Percentiles rank a stretch among this genome's conserved stretches.
Conservation (phyloP, 495 filamentous ascomycete species). For the Antarctomyces pellizariae region DNA sequence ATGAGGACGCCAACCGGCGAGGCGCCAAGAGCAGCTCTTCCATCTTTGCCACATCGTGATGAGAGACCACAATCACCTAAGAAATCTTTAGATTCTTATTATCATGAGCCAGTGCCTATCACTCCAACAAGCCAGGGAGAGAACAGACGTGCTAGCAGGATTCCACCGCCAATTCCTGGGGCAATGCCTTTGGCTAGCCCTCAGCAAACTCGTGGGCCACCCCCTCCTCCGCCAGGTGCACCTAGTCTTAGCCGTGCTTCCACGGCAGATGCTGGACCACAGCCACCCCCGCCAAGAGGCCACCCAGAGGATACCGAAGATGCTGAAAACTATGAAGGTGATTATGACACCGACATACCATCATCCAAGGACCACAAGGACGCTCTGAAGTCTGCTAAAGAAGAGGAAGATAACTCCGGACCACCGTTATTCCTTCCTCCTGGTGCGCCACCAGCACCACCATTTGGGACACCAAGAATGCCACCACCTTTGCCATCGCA, state of each 20-base stretch:
- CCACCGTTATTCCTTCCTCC: conserved; percentile 18
- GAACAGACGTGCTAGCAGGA: conserved; percentile 28
- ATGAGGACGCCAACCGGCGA: conserved; percentile 18
- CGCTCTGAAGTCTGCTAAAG: conserved; percentile 61
- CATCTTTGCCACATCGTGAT: conserved; percentile 20
- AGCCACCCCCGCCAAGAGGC: conserved; percentile 14
- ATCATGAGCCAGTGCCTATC: conserved; percentile 19
- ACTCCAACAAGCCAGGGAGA: conserved; percentile 20
- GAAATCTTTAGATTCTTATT: conserved; percentile 26
- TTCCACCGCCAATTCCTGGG: conserved; percentile 25
- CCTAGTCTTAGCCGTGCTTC: conserved; percentile 33
- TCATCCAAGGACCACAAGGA: conserved; percentile 77
- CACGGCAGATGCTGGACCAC: conserved; percentile 29
- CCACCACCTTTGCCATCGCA: conserved; percentile 19
- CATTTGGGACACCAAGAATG: conserved; percentile 22
- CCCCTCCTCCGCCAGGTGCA: conserved; percentile 48
- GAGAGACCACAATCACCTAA: conserved; percentile 23
- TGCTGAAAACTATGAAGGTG: conserved; percentile 91
- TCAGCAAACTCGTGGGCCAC: conserved; percentile 41
- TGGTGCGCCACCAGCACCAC: conserved; percentile 34
- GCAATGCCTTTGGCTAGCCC: conserved; percentile 25
- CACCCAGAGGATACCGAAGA: conserved; percentile 40
- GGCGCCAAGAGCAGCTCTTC: conserved; percentile 20
- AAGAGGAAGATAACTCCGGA: conserved; percentile 31
- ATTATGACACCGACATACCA: conserved; percentile 95